A percentile compares a stretch with the other conserved stretches of the same genome.
phyloP scores from a whole-genome alignment of 1,139 yeast species.

The Pneumocystis oryctolagi region DNA sequence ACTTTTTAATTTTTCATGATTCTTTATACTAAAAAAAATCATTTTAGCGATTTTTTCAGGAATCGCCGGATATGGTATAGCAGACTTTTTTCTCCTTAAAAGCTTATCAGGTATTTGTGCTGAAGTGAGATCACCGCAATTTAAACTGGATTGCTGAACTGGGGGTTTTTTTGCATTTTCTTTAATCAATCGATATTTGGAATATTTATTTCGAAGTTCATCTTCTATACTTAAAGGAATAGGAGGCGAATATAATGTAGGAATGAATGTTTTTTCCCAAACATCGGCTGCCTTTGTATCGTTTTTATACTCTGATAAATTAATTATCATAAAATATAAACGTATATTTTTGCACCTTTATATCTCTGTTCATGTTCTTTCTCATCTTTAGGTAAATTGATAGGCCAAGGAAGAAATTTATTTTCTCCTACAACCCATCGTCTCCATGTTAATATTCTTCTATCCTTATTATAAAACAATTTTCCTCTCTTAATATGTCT shows the following conservation, averaged over 20 bases:
- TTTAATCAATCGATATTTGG: not conserved
- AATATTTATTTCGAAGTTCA: slow-evolving; percentile 17
- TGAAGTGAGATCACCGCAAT: too few relatives aligned
- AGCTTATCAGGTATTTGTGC: not conserved
- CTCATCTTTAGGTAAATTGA: slow-evolving; percentile 1
- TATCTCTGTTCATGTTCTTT: slow-evolving; percentile 7
- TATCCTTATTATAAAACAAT: slow-evolving; percentile 9
- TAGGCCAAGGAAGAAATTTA: slow-evolving; percentile 11
- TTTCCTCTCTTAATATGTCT: slow-evolving; percentile 9
- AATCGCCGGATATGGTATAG: not conserved
- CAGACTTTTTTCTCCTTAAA: not conserved
- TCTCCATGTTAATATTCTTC: slow-evolving; percentile 10
- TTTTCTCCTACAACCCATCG: slow-evolving; percentile 12
- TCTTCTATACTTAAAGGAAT: slow-evolving; percentile 19
- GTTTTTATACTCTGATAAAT: slow-evolving; percentile 12
- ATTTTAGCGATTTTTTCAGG: not conserved
- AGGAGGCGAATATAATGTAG: slow-evolving; percentile 15
- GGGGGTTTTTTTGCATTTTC: not conserved
- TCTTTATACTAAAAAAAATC: not conserved
- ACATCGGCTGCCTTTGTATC: slow-evolving; percentile 15
- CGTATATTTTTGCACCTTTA: slow-evolving; percentile 2
- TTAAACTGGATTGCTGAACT: not conserved
- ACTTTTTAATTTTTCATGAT: not conserved
- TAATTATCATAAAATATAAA: not conserved
- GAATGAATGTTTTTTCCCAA: slow-evolving; percentile 16